phyloP scores from a whole-genome alignment of 345 rosid genomes.

The Excoecaria agallocha region DNA sequence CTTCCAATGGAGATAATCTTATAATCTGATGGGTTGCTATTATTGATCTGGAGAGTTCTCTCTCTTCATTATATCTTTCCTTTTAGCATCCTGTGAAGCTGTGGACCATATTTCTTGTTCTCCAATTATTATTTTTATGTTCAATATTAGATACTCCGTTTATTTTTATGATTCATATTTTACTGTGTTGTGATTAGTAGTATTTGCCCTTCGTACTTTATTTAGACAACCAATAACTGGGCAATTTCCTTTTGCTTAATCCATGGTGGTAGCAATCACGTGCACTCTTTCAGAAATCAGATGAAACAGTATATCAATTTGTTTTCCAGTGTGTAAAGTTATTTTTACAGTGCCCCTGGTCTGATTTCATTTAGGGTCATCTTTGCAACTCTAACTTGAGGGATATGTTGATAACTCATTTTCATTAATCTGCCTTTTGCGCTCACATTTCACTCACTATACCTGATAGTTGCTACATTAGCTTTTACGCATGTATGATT shows the following conservation, averaged over 20 bases:
- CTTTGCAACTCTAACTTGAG: background rate
- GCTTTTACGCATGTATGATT: background rate
- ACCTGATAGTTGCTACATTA: background rate
- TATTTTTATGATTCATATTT: no score
- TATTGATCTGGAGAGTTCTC: background rate
- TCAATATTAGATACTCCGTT: background rate
- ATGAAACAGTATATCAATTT: background rate
- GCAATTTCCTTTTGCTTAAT: background rate
- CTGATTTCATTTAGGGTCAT: background rate
- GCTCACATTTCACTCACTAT: background rate
- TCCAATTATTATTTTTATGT: background rate
- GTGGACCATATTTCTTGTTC: background rate
- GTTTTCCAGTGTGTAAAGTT: background rate
- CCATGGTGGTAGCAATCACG: background rate
- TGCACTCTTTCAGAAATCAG: background rate
- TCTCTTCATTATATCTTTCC: background rate
- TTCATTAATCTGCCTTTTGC: background rate
- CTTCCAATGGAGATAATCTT: background rate
- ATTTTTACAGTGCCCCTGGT: background rate
- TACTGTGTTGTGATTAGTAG: no score
- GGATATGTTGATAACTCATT: background rate
- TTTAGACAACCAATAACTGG: background rate
- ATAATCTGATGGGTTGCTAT: background rate
- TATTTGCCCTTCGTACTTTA: no score
- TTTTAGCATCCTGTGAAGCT: background rate